Evolutionary conservation across 768 basidiomycete species (phyloP).

Genomic region (Candolleomyces aberdarensis): DNA sequence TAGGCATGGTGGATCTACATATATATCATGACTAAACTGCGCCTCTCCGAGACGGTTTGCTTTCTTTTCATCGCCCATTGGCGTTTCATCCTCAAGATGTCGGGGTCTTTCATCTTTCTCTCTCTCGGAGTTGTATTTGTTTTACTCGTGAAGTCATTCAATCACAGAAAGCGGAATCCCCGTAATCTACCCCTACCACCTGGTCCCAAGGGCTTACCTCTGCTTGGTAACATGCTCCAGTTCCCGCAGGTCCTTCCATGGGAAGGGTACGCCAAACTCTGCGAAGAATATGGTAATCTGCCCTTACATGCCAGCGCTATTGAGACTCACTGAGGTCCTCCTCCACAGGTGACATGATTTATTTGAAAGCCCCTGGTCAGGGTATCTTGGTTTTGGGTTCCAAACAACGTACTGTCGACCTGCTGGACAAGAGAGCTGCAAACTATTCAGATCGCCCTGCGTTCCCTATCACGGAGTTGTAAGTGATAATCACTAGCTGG

Average conservation of each 20-base stretch:
- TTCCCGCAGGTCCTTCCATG: conserved; percentile 37
- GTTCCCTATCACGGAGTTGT: not conserved
- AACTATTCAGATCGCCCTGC: conserved; percentile 21
- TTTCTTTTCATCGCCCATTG: too few species aligned
- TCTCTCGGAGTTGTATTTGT: too few species aligned
- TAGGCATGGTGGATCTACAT: too few species aligned
- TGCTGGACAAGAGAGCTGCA: conserved; percentile 25
- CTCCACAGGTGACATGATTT: conserved; percentile 12
- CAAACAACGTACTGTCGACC: conserved; percentile 19
- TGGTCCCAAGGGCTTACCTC: conserved; percentile 36
- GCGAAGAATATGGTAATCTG: conserved; percentile 28
- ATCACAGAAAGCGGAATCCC: not conserved
- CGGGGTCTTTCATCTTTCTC: too few species aligned
- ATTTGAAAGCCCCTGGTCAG: conserved; percentile 22
- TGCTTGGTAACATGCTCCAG: conserved; percentile 42
- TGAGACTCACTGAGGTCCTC: not conserved
- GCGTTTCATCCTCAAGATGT: too few species aligned
- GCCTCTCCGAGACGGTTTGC: too few species aligned
- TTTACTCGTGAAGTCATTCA: too few species aligned
- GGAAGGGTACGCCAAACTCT: conserved; percentile 36
- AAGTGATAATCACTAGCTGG: not conserved
- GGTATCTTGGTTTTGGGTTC: conserved; percentile 24
- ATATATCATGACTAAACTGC: too few species aligned
- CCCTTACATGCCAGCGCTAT: not conserved
- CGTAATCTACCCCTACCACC: conserved; percentile 27